Evolutionary conservation across 2,329 filamentous ascomycete genomes (phyloP), one percentile per base, ranked within the genome.

Genomic region (Colletotrichum brevisporum): DNA sequence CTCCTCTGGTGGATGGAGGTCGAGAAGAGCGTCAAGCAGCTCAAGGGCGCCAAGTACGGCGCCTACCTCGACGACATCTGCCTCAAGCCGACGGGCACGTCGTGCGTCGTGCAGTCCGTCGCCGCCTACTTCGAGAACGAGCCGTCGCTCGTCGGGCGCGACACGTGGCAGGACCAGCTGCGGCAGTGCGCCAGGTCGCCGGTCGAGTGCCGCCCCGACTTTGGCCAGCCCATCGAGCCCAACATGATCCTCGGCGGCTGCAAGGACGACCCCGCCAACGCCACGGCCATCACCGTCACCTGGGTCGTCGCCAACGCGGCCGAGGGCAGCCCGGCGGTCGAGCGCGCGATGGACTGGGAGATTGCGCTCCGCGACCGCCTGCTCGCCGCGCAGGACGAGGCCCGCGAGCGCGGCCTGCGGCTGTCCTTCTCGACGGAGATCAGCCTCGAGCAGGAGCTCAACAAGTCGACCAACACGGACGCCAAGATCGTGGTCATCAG

Each of bases 401-500:
- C 96, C 8, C 81, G 81, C 4, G 85, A 91, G 21, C 90, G 93
- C 55, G 95, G 95, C 1, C 86, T 99, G 10, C 89, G 96, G 21
- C 83, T 99, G 43, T 98, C 95, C 8, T 99, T 98, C 85, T 97
- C 91, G 57, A 97, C 96, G 0, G 96, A 99, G 81, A 93, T 95
- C 80, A 98, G 95, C 79, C 84, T 99, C 70, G 95, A 98, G 78
- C 89, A 98, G 78, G 96, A 99, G 77, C 86, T 99, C 67, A 99
- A 98, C 84, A 97, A 98, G 82, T 97, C 94, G 45, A 98, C 94
- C 57, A 99, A 99, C 80, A 98, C 96, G 0, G 96, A 99, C 79
- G 97, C 95, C 52, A 98, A 95, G 79, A 99, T 99, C 75, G 90
- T 99, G 26, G 90, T 95, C 62, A 92, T 99, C 81, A 98, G 95